Percentiles rank a stretch among this genome's conserved stretches.
Conservation (phyloP, 2,329 filamentous ascomycete genomes). For the Colletotrichum cordylinicola region DNA sequence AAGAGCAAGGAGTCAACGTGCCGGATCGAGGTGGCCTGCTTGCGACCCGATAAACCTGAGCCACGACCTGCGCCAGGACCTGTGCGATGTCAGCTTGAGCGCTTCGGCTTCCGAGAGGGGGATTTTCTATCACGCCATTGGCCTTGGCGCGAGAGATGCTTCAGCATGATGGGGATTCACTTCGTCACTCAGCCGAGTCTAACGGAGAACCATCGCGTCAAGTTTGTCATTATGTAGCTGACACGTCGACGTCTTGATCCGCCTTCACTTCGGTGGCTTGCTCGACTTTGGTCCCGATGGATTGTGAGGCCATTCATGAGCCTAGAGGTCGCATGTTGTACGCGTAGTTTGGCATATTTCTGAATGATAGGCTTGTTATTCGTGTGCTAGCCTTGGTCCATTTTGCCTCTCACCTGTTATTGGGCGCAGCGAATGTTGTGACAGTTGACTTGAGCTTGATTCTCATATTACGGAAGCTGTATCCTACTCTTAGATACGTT, state of each 20-base stretch:
- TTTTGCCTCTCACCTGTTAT: too few species aligned
- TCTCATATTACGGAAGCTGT: background rate
- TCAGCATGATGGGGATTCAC: background rate
- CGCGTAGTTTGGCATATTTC: background rate
- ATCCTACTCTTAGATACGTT: too few species aligned
- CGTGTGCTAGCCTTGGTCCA: background rate
- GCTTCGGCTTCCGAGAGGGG: too few species aligned
- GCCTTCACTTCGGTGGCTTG: background rate
- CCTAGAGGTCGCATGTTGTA: background rate
- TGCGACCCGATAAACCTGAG: background rate
- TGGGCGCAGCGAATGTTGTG: too few species aligned
- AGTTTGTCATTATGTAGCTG: too few species aligned
- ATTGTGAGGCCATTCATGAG: background rate
- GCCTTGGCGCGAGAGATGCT: background rate
- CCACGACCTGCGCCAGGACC: too few species aligned
- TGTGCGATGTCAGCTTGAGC: too few species aligned
- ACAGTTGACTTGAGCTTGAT: background rate
- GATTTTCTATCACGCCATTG: too few species aligned
- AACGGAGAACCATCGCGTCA: background rate
- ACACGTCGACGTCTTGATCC: background rate
- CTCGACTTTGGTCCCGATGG: background rate
- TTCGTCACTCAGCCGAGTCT: background rate
- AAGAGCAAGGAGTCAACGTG: background rate
- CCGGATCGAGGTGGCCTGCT: background rate
- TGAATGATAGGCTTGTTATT: background rate